Evolutionary conservation across 306 rosid species (phyloP).

Genomic region (Gleditsia sinensis): DNA sequence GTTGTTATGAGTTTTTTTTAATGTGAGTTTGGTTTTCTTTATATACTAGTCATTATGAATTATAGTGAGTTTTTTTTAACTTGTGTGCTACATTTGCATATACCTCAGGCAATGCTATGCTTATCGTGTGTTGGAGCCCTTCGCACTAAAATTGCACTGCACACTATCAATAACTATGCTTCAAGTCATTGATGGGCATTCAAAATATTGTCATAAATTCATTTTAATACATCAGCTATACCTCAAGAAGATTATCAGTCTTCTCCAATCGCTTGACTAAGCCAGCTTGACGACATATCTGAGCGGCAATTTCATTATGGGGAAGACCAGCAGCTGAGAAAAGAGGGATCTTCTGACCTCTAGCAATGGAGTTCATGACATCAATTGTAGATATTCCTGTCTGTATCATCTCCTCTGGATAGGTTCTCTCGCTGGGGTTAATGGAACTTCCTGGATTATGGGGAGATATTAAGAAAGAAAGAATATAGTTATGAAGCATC

Average conservation of each 20-base stretch:
- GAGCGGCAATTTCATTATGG: conserved; percentile 99
- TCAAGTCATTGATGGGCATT: background rate
- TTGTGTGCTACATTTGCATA: too few species aligned
- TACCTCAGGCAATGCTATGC: too few species aligned
- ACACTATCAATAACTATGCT: too few species aligned
- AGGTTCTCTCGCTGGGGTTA: conserved; percentile 99
- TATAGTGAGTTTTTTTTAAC: too few species aligned
- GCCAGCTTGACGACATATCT: conserved; percentile 99
- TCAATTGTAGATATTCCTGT: conserved; percentile 98
- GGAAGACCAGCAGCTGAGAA: conserved; percentile 99
- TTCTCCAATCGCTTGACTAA: conserved; percentile 95
- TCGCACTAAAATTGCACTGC: too few species aligned
- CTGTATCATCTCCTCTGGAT: conserved; percentile 99
- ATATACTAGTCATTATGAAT: too few species aligned
- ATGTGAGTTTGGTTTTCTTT: too few species aligned
- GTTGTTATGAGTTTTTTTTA: too few species aligned
- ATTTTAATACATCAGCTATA: conserved; percentile 33
- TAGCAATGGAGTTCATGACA: conserved; percentile 98
- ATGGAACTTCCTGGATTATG: conserved; percentile 83
- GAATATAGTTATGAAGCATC: conserved; percentile 5
- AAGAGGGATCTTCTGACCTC: conserved; percentile 99
- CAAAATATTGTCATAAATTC: conserved; percentile 8
- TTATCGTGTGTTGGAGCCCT: too few species aligned
- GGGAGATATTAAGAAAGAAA: conserved; percentile 13
- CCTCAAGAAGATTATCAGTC: conserved; percentile 90